These are phyloP conservation scores for Tilletia walkeri DNA, from an alignment of 1,284 basidiomycete species.

Conservation along the genomic window DNA sequence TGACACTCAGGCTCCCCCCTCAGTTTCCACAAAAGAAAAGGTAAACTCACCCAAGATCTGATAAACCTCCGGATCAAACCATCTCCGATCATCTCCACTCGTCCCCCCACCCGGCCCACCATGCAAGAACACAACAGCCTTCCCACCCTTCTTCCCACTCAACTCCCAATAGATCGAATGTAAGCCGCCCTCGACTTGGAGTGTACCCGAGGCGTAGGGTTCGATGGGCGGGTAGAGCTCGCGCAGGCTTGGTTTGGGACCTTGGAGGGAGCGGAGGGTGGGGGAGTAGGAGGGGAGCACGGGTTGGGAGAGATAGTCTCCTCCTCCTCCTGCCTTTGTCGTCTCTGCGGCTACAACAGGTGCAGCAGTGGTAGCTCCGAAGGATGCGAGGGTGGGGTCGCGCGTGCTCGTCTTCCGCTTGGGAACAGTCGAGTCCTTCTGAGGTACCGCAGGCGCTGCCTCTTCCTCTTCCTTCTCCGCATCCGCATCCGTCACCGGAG, in stretches of 20 bases:
- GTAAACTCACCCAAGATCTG: conserved; percentile 30
- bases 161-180: conserved; percentile 49
- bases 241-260: conserved; percentile 32
- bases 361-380: not conserved
- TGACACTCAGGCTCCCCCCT: too few species aligned
- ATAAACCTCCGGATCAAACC: conserved; percentile 51
- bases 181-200: conserved; percentile 27
- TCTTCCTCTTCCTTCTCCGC: not conserved
- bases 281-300: conserved; percentile 16
- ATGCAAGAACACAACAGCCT: conserved; percentile 48
- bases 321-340: not conserved
- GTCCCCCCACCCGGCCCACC: conserved; percentile 52
- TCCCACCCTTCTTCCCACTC: conserved; percentile 42
- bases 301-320: not conserved
- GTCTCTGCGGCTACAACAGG: not conserved
- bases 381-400: not conserved
- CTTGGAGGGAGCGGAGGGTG: conserved; percentile 30
- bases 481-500: not conserved
- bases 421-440: conserved; percentile 3
- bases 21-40: not conserved
- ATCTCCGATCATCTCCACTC: conserved; percentile 37
- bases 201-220: conserved; percentile 39
- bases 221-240: conserved; percentile 43
- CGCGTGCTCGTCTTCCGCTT: conserved; percentile 11
- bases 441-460: not conserved